Percentiles rank a stretch among this genome's conserved stretches.
Evolutionary conservation across 2,329 filamentous ascomycete genomes (phyloP).

Genomic region (Calonectria hawksworthii): DNA sequence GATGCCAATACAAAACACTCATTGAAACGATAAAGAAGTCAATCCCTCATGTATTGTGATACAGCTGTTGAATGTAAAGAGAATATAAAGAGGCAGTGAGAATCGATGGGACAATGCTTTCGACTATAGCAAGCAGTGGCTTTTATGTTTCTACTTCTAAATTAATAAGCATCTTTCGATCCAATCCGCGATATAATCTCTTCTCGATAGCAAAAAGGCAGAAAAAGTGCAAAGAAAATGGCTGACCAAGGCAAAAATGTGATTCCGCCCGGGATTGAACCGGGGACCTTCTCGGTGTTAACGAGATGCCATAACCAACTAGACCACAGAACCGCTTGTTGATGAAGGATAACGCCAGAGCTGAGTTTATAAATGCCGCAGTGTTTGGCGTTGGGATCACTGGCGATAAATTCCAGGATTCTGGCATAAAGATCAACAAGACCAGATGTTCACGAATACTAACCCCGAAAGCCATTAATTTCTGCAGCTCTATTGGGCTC

Average conservation of each 20-base stretch:
- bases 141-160: background rate
- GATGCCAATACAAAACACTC: background rate
- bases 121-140: accelerated
- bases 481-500: background rate
- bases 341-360: accelerated
- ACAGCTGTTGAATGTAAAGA: background rate
- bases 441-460: background rate
- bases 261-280: slow-evolving; percentile 41
- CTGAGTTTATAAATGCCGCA: background rate
- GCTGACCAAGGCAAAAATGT: slow-evolving; percentile 20
- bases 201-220: background rate
- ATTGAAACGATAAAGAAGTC: background rate
- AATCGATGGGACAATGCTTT: background rate
- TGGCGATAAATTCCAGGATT: background rate
- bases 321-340: slow-evolving; percentile 42
- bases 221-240: background rate
- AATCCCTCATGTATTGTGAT: background rate
- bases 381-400: background rate
- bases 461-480: background rate
- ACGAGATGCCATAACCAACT: slow-evolving; percentile 43
- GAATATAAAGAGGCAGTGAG: background rate
- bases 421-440: background rate
- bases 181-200: background rate
- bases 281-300: slow-evolving; percentile 43
- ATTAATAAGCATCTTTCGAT: background rate